Evolutionary conservation across 2,329 filamentous ascomycete genomes (phyloP).

Genomic region (Chaetothyriales sp.): DNA sequence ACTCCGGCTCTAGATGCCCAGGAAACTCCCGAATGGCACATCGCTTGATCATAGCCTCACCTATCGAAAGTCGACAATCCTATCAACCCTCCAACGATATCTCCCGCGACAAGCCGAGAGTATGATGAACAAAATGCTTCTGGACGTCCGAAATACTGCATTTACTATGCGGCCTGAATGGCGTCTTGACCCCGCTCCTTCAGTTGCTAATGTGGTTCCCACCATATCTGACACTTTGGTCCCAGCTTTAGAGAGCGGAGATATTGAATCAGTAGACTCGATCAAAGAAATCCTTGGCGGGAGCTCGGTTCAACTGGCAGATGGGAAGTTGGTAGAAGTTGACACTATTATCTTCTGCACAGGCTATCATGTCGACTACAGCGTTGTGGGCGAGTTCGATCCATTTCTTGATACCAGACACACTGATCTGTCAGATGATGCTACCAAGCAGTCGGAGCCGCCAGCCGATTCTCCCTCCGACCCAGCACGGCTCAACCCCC

Average conservation of each 20-base stretch:
- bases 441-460: neutral
- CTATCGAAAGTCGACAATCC: slow-evolving; percentile 11
- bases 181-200: slow-evolving; percentile 17
- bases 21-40: slow-evolving; percentile 11
- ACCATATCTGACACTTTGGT: slow-evolving; percentile 21
- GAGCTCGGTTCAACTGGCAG: slow-evolving; percentile 18
- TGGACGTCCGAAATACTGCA: slow-evolving; percentile 4
- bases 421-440: slow-evolving; percentile 1
- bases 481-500: neutral
- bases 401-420: neutral
- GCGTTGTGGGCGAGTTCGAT: slow-evolving; percentile 18
- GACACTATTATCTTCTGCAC: slow-evolving; percentile 25
- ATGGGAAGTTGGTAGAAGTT: slow-evolving; percentile 21
- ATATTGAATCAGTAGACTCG: slow-evolving; percentile 14
- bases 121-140: slow-evolving; percentile 7
- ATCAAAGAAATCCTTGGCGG: slow-evolving; percentile 14
- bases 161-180: slow-evolving; percentile 14
- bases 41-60: slow-evolving; percentile 14
- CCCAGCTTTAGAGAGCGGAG: slow-evolving; percentile 18
- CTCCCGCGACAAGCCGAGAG: slow-evolving; percentile 6
- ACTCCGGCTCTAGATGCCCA: slow-evolving; percentile 5
- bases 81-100: slow-evolving; percentile 2
- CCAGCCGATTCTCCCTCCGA: neutral
- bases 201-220: slow-evolving; percentile 19
- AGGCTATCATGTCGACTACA: slow-evolving; percentile 21